phyloP scores from a whole-genome alignment of 495 filamentous ascomycete genomes.

The Aspergillus coremiiformis region DNA sequence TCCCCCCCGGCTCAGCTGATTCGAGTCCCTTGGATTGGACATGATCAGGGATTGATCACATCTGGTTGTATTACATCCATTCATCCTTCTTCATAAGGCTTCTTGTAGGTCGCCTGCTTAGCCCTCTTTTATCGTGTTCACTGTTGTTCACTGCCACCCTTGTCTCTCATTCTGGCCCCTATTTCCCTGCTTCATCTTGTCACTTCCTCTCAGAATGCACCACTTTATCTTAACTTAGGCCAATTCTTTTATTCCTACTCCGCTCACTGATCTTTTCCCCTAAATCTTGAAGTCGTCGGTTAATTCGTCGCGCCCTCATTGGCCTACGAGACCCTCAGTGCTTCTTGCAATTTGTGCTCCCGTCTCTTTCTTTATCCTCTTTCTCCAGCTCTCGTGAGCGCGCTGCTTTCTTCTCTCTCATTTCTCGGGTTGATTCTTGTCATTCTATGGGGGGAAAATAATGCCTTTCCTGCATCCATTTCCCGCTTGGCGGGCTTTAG shows the following conservation, averaged over 20 bases:
- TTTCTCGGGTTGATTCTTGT: constrained; percentile 11
- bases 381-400: constrained; percentile 14
- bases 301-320: constrained; percentile 19
- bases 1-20: constrained; percentile 12
- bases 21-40: constrained; percentile 12
- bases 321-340: constrained; percentile 14
- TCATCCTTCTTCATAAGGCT: constrained; percentile 29
- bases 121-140: constrained; percentile 18
- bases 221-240: not conserved
- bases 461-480: constrained; percentile 1
- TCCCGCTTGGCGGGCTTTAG: constrained; percentile 3
- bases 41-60: constrained; percentile 8
- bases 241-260: not conserved
- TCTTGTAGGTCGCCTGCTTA: constrained; percentile 44
- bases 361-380: constrained; percentile 10
- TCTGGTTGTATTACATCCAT: constrained; percentile 6
- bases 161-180: constrained; percentile 16
- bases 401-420: constrained; percentile 15
- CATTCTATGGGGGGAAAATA: constrained; percentile 12
- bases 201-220: not conserved
- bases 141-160: constrained; percentile 8
- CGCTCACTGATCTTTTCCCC: constrained; percentile 12
- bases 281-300: constrained; percentile 10
- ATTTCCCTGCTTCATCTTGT: constrained; percentile 10
- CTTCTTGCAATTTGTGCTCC: constrained; percentile 12